Base-by-base conservation (phyloP, 1,139 yeast species). In the Debaryomycetaceae sp. region DNA sequence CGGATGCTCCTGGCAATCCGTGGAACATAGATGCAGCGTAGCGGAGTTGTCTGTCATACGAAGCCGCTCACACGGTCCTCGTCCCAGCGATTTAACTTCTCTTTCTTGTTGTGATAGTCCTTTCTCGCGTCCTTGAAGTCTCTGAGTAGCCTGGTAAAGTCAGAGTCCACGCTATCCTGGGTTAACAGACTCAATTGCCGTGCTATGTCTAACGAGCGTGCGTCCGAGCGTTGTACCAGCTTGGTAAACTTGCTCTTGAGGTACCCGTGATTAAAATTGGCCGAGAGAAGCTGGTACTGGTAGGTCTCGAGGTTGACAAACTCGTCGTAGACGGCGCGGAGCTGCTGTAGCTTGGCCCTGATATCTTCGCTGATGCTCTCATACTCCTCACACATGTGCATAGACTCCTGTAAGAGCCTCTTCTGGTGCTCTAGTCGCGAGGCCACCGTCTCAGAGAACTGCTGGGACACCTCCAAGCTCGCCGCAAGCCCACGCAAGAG, bases 1-100 rank as follows among this genome's bases (percentile, higher is more conserved):
- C 3, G 20, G 13, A 4, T 3, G 8, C 36, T n/a, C 17, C 22
- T 34, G 20, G 7, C 13, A 7, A 17, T 2, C 2, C 2, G 31
- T 27, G 11, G 31, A 4, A 27, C 4, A 27, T 27, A 27, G 31
- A 4, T 8, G 31, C 4, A 27, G 3, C 4, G 31, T 27, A 11
- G 31, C 11, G 31, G 4, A 11, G 11, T 7, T 8, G 8, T 27
- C 8, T 2, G 31, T 46, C 43, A 65, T 38, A 62, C 50, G 43
- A 69, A 60, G 11, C 86, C 87, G 30, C 81, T 78, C 0, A 85
- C 85, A 45, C 91, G 63, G 49, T 83, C 87, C 56, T 85, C 90
- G 43, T 76, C 70, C 76, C 87, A 75, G 40, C 91, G 65, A 51
- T 77, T 75, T 49, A 81, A 60, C 54, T 82, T 78, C 59, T 84